Conservation (phyloP, 441 rosid species). For the Biscutella laevigata region DNA sequence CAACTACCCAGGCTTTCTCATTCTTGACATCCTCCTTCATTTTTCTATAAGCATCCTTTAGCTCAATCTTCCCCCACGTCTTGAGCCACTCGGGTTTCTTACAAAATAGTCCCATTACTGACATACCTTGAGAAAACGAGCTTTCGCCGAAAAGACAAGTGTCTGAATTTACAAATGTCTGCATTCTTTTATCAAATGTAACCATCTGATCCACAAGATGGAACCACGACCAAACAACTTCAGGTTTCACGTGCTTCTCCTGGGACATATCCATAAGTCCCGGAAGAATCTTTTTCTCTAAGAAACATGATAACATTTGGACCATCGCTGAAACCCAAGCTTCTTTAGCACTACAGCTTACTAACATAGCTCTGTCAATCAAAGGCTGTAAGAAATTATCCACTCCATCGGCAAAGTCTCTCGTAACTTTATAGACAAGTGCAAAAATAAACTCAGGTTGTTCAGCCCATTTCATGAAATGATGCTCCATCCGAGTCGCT, state of each 20-base stretch:
- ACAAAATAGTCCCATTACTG: constrained; percentile 46
- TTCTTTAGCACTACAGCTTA: constrained; percentile 63
- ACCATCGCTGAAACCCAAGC: constrained; percentile 85
- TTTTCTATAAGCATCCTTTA: constrained; percentile 65
- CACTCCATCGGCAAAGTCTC: constrained; percentile 55
- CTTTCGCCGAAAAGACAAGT: constrained; percentile 30
- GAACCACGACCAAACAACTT: constrained; percentile 54
- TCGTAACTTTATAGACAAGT: constrained; percentile 50
- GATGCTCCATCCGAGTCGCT: constrained; percentile 65
- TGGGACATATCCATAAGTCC: constrained; percentile 35
- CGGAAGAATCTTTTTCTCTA: constrained; percentile 45
- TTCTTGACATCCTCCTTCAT: constrained; percentile 47
- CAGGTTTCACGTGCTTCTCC: constrained; percentile 40
- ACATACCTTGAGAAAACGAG: constrained; percentile 33
- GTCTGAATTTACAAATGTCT: constrained; percentile 42
- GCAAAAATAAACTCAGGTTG: constrained; percentile 71
- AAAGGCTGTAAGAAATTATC: constrained; percentile 75
- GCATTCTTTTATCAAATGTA: constrained; percentile 60
- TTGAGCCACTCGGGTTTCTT: constrained; percentile 63
- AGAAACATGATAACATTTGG: constrained; percentile 51
- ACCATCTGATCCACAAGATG: constrained; percentile 63
- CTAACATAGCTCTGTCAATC: constrained; percentile 61
- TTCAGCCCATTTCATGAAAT: constrained; percentile 63
- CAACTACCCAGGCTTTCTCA: constrained; percentile 49
- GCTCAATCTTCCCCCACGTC: constrained; percentile 75